A percentile compares a stretch with the other conserved stretches of the same genome.
These are phyloP conservation scores for Claviceps purpurea DNA, from an alignment of 2,329 filamentous ascomycete genomes.

Conservation along the genomic window DNA sequence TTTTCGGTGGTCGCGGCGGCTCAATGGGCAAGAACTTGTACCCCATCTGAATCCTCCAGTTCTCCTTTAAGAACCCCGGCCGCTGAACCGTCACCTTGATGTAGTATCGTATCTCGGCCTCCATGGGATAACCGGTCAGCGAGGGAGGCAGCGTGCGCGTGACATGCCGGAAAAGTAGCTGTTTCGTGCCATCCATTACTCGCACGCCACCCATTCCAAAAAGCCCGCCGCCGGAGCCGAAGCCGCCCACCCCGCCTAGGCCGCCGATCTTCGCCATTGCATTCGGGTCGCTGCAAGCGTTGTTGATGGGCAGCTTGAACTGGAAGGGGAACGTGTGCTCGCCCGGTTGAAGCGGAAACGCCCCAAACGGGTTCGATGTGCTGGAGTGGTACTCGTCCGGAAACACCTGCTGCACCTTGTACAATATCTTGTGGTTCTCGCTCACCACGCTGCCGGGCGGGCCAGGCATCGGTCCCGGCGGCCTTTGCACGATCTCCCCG, in stretches of 20 bases:
- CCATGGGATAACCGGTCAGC: conserved; percentile 69
- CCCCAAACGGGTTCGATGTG: conserved; percentile 26
- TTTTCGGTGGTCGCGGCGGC: conserved; percentile 55
- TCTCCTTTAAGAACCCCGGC: conserved; percentile 83
- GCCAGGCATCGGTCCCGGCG: conserved; percentile 14
- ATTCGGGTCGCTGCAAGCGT: conserved; percentile 46
- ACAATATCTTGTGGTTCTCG: conserved; percentile 61
- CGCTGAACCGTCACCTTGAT: conserved; percentile 89
- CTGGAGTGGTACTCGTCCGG: conserved; percentile 39
- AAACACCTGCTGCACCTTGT: conserved; percentile 60
- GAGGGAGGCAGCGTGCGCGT: conserved; percentile 82
- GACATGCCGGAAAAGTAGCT: conserved; percentile 55
- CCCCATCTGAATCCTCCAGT: conserved; percentile 54
- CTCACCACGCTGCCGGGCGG: conserved; percentile 30
- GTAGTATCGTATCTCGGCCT: conserved; percentile 87
- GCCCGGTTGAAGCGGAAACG: conserved; percentile 52
- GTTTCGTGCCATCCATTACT: conserved; percentile 49
- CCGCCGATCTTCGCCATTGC: conserved; percentile 41
- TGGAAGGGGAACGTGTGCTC: conserved; percentile 65
- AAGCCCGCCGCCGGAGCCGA: conserved; percentile 28
- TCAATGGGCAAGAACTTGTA: conserved; percentile 92
- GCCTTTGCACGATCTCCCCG: conserved; percentile 24
- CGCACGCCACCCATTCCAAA: conserved; percentile 40
- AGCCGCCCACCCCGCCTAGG: conserved; percentile 40
- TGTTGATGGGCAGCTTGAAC: conserved; percentile 70